Conservation (phyloP, 306 rosid genomes). For the Cicer judaicum region DNA sequence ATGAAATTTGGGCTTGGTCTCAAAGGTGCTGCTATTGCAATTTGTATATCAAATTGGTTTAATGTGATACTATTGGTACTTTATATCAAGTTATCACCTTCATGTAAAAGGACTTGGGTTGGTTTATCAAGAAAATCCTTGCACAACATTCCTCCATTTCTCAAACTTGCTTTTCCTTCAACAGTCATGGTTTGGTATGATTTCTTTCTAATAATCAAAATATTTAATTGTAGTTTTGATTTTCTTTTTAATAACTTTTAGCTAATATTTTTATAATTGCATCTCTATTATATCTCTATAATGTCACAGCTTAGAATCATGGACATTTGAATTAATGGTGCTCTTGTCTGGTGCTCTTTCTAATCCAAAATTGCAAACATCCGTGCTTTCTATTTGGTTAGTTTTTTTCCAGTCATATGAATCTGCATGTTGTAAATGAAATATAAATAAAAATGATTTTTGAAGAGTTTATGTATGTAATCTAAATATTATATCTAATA, state of each 20-base stretch:
- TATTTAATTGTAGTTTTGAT: too few species aligned
- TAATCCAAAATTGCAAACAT: conserved; percentile 61
- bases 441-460: too few species aligned
- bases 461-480: too few species aligned
- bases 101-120: conserved; percentile 61
- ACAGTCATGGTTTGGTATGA: conserved; percentile 73
- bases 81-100: conserved; percentile 55
- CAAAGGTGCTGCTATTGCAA: conserved; percentile 69
- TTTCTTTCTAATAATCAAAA: background rate
- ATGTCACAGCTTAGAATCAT: conserved; percentile 54
- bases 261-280: background rate
- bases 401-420: background rate
- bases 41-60: conserved; percentile 62
- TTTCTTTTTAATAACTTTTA: too few species aligned
- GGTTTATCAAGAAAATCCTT: conserved; percentile 59
- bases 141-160: conserved; percentile 49
- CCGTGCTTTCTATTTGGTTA: conserved; percentile 66
- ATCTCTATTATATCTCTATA: background rate
- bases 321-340: conserved; percentile 62
- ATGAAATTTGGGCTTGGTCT: conserved; percentile 54
- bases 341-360: conserved; percentile 66
- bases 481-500: too few species aligned
- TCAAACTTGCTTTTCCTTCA: conserved; percentile 66
- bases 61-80: conserved; percentile 49
- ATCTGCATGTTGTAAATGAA: too few species aligned